Percentiles rank a stretch among this genome's conserved stretches.
These are phyloP conservation scores for Xylaria digitata DNA, from an alignment of 2,329 filamentous ascomycete genomes.

Conservation along the genomic window DNA sequence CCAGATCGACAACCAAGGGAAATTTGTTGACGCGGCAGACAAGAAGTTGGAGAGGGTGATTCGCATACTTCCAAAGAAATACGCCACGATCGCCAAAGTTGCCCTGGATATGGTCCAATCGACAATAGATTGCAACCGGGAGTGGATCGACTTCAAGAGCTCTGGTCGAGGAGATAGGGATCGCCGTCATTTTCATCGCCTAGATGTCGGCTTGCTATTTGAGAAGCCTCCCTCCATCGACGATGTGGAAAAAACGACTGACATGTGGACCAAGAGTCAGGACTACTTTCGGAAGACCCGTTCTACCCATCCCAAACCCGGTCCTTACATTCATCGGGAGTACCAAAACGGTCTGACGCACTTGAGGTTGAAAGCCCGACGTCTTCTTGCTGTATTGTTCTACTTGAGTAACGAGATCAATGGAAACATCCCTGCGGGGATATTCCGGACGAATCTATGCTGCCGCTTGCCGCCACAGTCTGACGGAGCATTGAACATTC, in stretches of 20 bases:
- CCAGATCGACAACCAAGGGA: neutral
- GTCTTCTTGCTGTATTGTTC: neutral
- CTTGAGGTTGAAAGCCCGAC: neutral
- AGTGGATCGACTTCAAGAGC: slow-evolving; percentile 3
- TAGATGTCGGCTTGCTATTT: neutral
- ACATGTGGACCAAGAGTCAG: too few species aligned
- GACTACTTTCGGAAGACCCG: too few species aligned
- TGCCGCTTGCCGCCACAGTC: neutral
- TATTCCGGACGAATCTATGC: neutral
- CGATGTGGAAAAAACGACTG: too few species aligned
- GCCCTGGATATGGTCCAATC: neutral
- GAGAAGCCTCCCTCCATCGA: neutral
- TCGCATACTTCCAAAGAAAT: neutral
- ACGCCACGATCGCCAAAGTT: neutral
- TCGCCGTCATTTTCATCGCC: neutral
- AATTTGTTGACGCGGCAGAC: neutral
- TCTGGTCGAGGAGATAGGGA: neutral
- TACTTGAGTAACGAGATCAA: neutral
- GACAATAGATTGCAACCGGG: neutral
- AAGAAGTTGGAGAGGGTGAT: neutral
- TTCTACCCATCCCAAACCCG: too few species aligned
- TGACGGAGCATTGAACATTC: neutral
- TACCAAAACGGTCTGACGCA: neutral
- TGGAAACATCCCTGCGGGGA: neutral
- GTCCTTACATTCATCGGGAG: neutral